Conservation (phyloP, 805 yeast species). For the Teunomyces stri region DNA sequence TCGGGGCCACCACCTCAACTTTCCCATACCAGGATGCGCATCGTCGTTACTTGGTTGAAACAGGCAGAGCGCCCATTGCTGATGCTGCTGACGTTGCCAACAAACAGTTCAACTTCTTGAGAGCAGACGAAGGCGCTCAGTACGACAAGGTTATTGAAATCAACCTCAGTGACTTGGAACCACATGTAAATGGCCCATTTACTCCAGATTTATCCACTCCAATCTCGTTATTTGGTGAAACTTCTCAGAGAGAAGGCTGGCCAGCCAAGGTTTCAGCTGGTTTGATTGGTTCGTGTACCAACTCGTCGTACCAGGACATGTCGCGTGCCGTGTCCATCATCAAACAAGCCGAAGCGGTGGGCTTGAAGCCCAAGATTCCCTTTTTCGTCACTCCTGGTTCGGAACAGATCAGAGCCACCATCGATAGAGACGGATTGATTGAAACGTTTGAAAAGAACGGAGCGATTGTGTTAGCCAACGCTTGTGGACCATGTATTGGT, state of each 20-base stretch:
- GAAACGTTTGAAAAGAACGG: conserved; percentile 87
- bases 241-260: conserved; percentile 85
- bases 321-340: conserved; percentile 92
- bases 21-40: conserved; percentile 94
- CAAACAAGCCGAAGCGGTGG: conserved; percentile 85
- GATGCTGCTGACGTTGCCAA: conserved; percentile 72
- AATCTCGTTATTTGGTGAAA: conserved; percentile 79
- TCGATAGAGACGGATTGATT: conserved; percentile 93
- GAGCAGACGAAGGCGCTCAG: conserved; percentile 90
- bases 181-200: conserved; percentile 96
- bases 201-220: conserved; percentile 98
- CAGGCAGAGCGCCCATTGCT: conserved; percentile 82
- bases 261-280: conserved; percentile 92
- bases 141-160: conserved; percentile 92
- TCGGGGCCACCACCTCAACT: conserved; percentile 96
- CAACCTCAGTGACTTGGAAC: conserved; percentile 86
- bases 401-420: conserved; percentile 97
- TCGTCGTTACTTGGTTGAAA: conserved; percentile 84
- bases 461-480: conserved; percentile 93
- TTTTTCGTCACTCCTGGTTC: conserved; percentile 96
- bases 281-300: conserved; percentile 97
- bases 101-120: conserved; percentile 56
- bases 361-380: conserved; percentile 86
- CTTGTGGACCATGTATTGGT: conserved; percentile 99
- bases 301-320: conserved; percentile 98